Evolutionary conservation across 139 green algal species (phyloP).

Genomic region (Desmodesmus armatus): DNA sequence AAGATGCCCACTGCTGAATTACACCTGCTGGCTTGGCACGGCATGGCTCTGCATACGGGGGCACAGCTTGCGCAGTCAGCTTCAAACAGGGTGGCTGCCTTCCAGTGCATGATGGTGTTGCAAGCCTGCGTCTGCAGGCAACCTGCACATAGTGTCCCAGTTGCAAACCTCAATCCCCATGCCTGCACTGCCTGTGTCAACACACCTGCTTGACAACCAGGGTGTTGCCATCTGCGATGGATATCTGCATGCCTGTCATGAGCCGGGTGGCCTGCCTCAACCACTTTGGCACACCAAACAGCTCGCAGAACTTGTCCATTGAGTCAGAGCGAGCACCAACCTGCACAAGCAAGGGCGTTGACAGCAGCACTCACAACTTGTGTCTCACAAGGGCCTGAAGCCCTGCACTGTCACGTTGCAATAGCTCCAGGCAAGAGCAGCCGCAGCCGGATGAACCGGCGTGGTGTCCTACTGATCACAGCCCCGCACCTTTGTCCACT

Average conservation of each 20-base stretch:
- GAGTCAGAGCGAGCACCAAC: neutral
- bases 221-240: neutral
- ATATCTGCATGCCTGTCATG: conserved; percentile 9
- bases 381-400: neutral
- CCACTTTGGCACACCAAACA: conserved; percentile 31
- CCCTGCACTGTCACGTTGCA: neutral
- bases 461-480: neutral
- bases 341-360: neutral
- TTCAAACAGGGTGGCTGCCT: no score
- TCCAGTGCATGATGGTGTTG: no score
- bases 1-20: neutral
- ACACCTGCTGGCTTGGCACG: no score
- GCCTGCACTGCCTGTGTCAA: no score
- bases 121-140: no score
- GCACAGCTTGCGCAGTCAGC: no score
- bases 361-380: no score
- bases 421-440: no score
- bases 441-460: no score
- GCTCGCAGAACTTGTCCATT: conserved; percentile 36
- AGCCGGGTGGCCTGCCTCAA: conserved; percentile 30
- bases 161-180: no score
- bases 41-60: no score
- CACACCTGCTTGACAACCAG: conserved; percentile 32
- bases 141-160: no score
- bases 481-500: conserved; percentile 11